Conservation (phyloP, 2,329 filamentous ascomycete species). For the Cytospora mali region DNA sequence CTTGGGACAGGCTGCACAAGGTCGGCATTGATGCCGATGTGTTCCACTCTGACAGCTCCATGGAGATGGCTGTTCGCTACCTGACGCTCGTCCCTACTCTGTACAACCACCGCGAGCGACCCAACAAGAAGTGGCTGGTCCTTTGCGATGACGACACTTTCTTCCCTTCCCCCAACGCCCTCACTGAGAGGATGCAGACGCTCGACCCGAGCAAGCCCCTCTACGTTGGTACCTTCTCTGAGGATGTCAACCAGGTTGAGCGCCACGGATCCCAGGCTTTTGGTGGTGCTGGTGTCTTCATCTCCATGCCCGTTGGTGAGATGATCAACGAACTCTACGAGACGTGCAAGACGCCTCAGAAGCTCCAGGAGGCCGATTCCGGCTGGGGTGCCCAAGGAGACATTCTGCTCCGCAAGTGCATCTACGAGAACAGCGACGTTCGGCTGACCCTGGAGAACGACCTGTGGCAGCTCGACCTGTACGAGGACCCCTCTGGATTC, state of each 20-base stretch:
- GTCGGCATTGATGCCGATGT: slow-evolving; percentile 61
- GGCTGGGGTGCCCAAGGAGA: slow-evolving; percentile 65
- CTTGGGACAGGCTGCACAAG: slow-evolving; percentile 48
- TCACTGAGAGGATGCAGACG: slow-evolving; percentile 53
- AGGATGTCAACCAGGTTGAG: slow-evolving; percentile 61
- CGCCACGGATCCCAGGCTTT: slow-evolving; percentile 66
- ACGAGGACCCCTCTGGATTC: slow-evolving; percentile 63
- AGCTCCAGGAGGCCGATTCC: slow-evolving; percentile 57
- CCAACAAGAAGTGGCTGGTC: slow-evolving; percentile 60
- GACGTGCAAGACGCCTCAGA: slow-evolving; percentile 47
- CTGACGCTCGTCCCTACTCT: slow-evolving; percentile 57
- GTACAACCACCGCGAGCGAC: slow-evolving; percentile 53
- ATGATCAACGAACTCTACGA: slow-evolving; percentile 36
- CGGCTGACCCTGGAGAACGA: slow-evolving; percentile 59
- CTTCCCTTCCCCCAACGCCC: slow-evolving; percentile 60
- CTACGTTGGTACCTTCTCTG: slow-evolving; percentile 64
- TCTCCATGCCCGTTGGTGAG: slow-evolving; percentile 52
- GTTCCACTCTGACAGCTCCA: slow-evolving; percentile 53
- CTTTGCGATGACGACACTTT: slow-evolving; percentile 68
- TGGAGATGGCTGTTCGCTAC: slow-evolving; percentile 62
- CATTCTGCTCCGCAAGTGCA: slow-evolving; percentile 63
- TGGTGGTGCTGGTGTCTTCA: slow-evolving; percentile 65
- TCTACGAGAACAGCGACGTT: slow-evolving; percentile 64
- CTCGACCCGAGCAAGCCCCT: slow-evolving; percentile 56
- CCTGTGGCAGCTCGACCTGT: slow-evolving; percentile 64